phyloP scores from a whole-genome alignment of 2,329 filamentous ascomycete genomes.

The Colletotrichum magnum region DNA sequence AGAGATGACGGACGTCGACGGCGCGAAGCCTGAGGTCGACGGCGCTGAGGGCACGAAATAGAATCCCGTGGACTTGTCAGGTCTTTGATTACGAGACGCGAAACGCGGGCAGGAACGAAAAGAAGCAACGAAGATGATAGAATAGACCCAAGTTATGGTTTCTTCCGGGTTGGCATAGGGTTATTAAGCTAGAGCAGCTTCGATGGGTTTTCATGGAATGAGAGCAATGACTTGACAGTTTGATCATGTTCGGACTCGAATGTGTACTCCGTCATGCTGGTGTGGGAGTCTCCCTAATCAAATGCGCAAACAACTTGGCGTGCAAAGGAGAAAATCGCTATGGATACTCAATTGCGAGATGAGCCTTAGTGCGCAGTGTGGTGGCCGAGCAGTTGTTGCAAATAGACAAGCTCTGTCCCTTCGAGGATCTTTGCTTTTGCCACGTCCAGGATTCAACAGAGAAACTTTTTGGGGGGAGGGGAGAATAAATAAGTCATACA shows the following conservation, averaged over 20 bases:
- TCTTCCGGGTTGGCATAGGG: slow-evolving; percentile 41
- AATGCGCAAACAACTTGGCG: too few species aligned
- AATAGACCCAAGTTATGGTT: slow-evolving; percentile 41
- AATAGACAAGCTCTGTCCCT: too few species aligned
- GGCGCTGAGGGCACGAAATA: slow-evolving; percentile 53
- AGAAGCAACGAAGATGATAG: slow-evolving; percentile 40
- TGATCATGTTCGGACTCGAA: slow-evolving; percentile 6
- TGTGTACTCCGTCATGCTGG: too few species aligned
- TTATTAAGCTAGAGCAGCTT: slow-evolving; percentile 41
- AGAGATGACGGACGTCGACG: slow-evolving; percentile 75
- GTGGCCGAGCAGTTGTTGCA: too few species aligned
- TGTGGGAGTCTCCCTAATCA: too few species aligned
- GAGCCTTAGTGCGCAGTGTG: too few species aligned
- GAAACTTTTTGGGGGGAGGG: slow-evolving; percentile 12
- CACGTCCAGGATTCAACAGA: not conserved
- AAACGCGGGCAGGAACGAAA: slow-evolving; percentile 12
- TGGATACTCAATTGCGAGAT: too few species aligned
- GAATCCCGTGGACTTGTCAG: slow-evolving; percentile 20
- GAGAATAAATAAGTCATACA: slow-evolving; percentile 21
- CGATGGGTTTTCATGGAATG: slow-evolving; percentile 38
- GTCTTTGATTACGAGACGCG: not conserved
- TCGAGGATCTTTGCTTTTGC: not conserved
- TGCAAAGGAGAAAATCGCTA: too few species aligned
- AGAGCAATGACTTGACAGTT: slow-evolving; percentile 40
- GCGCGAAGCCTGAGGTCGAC: slow-evolving; percentile 65